Percentiles rank a stretch among this genome's conserved stretches.
Conservation (phyloP, 306 rosid genomes). For the Cajanus cajan region DNA sequence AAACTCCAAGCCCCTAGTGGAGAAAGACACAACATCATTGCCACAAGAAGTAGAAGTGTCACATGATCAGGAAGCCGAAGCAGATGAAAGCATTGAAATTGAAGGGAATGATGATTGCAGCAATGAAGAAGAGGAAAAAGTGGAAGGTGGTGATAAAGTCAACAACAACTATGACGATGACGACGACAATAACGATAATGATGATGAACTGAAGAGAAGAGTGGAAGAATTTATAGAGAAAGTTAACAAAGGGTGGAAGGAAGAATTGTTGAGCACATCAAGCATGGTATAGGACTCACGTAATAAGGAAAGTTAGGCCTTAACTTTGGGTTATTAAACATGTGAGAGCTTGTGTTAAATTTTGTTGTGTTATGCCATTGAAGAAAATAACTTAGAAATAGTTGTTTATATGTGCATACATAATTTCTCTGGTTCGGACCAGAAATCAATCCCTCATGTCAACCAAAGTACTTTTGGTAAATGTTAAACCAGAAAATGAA, state of each 20-base stretch:
- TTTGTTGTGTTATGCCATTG: slow-evolving; percentile 31
- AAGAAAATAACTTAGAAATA: slow-evolving; percentile 21
- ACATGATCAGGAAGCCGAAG: slow-evolving; percentile 3
- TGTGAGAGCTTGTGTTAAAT: slow-evolving; percentile 14
- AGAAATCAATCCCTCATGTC: slow-evolving; percentile 15
- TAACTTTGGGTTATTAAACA: neutral
- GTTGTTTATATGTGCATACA: slow-evolving; percentile 14
- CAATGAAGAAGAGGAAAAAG: slow-evolving; percentile 27
- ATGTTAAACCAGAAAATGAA: neutral
- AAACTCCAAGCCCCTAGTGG: neutral
- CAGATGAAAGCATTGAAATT: neutral
- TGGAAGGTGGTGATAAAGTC: slow-evolving; percentile 12
- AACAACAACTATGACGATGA: neutral
- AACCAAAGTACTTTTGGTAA: neutral
- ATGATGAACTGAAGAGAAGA: slow-evolving; percentile 58
- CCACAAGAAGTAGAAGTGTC: slow-evolving; percentile 26
- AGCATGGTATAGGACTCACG: slow-evolving; percentile 14
- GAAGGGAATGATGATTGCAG: neutral
- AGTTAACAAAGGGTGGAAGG: slow-evolving; percentile 65
- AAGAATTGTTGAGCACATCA: slow-evolving; percentile 44
- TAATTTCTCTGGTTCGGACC: neutral
- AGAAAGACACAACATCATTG: neutral
- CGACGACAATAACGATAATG: neutral
- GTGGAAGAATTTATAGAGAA: slow-evolving; percentile 78
- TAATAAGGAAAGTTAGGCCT: neutral